These are phyloP conservation scores for Colletotrichum theobromicola DNA, from an alignment of 2,329 filamentous ascomycete genomes.

Conservation along the genomic window DNA sequence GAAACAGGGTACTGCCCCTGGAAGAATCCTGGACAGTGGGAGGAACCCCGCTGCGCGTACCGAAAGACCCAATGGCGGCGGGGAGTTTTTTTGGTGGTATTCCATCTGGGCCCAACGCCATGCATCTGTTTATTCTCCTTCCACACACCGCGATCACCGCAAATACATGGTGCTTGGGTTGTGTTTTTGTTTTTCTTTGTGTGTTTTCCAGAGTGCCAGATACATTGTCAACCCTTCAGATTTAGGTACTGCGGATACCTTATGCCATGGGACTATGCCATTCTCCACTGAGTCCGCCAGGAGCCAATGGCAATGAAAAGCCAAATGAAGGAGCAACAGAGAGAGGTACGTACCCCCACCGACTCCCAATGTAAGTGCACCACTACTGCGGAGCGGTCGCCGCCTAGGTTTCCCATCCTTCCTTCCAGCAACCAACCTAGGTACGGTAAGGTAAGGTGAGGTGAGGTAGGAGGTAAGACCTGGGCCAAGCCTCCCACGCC, in stretches of 20 bases:
- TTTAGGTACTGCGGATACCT: too few relatives aligned
- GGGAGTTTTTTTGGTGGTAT: not conserved
- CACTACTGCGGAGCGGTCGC: not conserved
- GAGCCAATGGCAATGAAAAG: too few relatives aligned
- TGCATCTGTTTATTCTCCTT: not conserved
- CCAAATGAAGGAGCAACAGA: too few relatives aligned
- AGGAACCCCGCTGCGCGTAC: not conserved
- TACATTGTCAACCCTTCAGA: not conserved
- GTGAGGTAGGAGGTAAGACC: not conserved
- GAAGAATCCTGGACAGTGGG: not conserved
- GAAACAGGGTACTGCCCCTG: not conserved
- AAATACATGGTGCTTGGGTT: not conserved
- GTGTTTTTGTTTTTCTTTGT: not conserved
- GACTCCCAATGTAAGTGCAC: not conserved
- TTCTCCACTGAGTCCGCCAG: too few relatives aligned
- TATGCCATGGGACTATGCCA: too few relatives aligned
- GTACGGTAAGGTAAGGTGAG: not conserved
- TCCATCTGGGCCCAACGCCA: not conserved
- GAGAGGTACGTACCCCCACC: not conserved
- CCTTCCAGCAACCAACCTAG: not conserved
- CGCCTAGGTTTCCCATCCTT: constrained; percentile 14
- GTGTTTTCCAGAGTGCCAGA: not conserved
- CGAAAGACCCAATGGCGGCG: not conserved
- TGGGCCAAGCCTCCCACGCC: constrained; percentile 11
- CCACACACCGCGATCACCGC: not conserved